These are phyloP conservation scores for Umbilicus rupestris DNA, from an alignment of 164 flowering plant genomes.

Conservation along the genomic window DNA sequence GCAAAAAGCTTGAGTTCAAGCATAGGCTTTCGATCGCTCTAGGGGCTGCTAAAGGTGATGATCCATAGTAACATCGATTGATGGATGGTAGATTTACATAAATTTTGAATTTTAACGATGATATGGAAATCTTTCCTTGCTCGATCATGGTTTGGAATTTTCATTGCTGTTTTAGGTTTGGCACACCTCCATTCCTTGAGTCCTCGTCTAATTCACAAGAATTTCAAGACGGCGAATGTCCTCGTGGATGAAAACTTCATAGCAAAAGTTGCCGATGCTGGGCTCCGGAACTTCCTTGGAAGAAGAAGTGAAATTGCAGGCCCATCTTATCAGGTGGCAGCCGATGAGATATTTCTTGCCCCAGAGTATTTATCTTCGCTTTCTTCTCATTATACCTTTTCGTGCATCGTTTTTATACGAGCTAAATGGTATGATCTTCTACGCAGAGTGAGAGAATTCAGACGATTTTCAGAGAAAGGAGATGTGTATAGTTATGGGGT, in stretches of 20 bases:
- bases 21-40: conserved; percentile 59
- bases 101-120: background rate
- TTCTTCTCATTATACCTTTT: background rate
- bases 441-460: conserved; percentile 32
- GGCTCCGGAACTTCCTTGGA: conserved; percentile 35
- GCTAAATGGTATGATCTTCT: background rate
- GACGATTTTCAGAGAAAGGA: conserved; percentile 26
- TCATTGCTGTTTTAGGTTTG: conserved; percentile 36
- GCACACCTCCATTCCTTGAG: conserved; percentile 43
- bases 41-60: conserved; percentile 69
- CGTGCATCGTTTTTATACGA: background rate
- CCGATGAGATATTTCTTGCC: conserved; percentile 29
- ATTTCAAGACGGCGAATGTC: conserved; percentile 65
- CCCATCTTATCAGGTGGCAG: conserved; percentile 21
- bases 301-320: conserved; percentile 36
- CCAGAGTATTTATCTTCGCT: conserved; percentile 45
- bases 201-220: conserved; percentile 52
- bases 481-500: conserved; percentile 71
- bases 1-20: conserved; percentile 53
- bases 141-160: background rate
- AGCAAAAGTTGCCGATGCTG: conserved; percentile 72
- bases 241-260: conserved; percentile 74
- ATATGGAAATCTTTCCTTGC: background rate
- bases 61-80: conserved; percentile 4
- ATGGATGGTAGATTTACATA: background rate